phyloP scores from a whole-genome alignment of 768 basidiomycete species.

The Tephrocybe rancida region DNA sequence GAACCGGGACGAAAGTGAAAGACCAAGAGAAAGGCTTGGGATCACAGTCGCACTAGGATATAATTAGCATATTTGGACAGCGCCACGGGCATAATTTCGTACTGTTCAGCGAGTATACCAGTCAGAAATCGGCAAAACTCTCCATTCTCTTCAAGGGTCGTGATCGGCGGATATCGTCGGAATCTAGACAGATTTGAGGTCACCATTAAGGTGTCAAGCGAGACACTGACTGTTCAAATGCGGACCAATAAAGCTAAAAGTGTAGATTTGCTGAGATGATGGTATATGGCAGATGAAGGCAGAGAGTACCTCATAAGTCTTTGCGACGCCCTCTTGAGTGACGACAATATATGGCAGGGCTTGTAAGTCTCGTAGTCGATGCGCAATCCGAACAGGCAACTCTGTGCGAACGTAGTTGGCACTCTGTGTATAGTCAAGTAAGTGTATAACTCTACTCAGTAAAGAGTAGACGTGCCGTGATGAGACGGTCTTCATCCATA shows the following conservation, averaged over 20 bases:
- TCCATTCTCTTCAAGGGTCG: conserved; percentile 72
- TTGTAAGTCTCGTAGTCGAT: conserved; percentile 86
- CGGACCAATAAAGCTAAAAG: conserved; percentile 85
- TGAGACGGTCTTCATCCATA: conserved; percentile 76
- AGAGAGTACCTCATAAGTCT: conserved; percentile 78
- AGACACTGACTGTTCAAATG: conserved; percentile 73
- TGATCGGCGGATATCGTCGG: conserved; percentile 73
- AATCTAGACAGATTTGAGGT: conserved; percentile 43
- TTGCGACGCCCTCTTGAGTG: conserved; percentile 79
- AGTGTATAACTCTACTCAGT: not conserved
- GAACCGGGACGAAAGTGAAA: conserved; percentile 83
- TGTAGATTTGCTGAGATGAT: not conserved
- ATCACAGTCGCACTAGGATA: conserved; percentile 67
- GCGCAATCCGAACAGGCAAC: conserved; percentile 84
- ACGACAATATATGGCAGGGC: conserved; percentile 85
- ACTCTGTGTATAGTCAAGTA: conserved; percentile 47
- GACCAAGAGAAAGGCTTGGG: conserved; percentile 78
- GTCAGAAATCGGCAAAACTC: conserved; percentile 75
- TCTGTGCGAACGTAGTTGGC: conserved; percentile 92
- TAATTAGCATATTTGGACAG: conserved; percentile 8
- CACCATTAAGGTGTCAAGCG: not conserved
- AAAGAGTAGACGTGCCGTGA: conserved; percentile 55
- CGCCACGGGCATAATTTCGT: conserved; percentile 25
- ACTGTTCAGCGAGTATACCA: conserved; percentile 77
- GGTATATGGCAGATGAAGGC: not conserved